Conservation (phyloP, 768 basidiomycete species). For the Naganishia onofrii region DNA sequence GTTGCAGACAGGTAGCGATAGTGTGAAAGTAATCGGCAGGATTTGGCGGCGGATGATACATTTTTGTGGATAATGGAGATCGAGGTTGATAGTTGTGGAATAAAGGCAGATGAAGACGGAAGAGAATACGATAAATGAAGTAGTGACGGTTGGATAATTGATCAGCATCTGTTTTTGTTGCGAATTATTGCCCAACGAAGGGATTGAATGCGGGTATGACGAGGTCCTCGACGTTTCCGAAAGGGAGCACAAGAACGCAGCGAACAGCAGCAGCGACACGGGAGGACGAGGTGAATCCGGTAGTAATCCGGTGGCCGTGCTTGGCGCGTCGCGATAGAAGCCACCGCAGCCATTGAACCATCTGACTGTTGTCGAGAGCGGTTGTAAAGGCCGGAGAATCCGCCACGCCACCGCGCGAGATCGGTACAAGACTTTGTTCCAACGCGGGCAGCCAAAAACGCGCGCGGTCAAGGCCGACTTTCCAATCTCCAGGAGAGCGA, state of each 20-base stretch:
- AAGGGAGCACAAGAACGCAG: neutral
- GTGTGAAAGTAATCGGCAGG: neutral
- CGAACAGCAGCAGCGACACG: conserved; percentile 14
- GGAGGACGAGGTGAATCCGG: conserved; percentile 1
- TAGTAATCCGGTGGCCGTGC: neutral
- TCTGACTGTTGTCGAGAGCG: too few species aligned
- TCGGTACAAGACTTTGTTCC: too few species aligned
- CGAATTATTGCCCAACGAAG: neutral
- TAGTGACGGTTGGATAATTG: conserved; percentile 3
- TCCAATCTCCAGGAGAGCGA: neutral
- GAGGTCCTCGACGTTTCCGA: neutral
- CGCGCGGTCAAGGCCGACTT: neutral
- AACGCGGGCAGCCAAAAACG: too few species aligned
- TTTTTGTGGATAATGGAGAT: neutral
- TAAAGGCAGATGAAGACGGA: conserved; percentile 12
- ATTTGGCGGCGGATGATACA: neutral
- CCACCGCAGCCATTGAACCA: too few species aligned
- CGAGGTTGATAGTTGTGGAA: neutral
- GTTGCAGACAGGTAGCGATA: neutral
- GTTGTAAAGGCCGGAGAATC: too few species aligned
- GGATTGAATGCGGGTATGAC: neutral
- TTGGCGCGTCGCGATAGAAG: too few species aligned
- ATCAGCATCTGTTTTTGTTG: conserved; percentile 4
- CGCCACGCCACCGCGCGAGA: too few species aligned
- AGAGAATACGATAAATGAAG: neutral